Percentiles rank a stretch among this genome's conserved stretches.
These are phyloP conservation scores for Solanum sparsipilum DNA, from an alignment of 257 asterid genomes.

Conservation along the genomic window DNA sequence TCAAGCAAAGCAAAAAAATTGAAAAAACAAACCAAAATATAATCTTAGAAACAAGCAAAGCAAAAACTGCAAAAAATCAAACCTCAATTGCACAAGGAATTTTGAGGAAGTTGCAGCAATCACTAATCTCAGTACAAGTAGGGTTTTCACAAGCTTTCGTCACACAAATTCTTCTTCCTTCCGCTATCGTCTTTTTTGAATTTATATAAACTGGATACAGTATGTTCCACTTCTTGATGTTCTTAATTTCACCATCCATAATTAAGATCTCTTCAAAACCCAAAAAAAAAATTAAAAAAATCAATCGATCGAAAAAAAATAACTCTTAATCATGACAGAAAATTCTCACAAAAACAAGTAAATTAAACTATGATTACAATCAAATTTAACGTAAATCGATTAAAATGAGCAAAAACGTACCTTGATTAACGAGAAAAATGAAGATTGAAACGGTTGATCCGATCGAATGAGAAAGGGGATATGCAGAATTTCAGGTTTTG, in stretches of 20 bases:
- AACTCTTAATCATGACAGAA: not conserved
- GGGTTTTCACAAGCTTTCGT: constrained; percentile 92
- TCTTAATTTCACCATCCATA: constrained; percentile 67
- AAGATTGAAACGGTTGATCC: not conserved
- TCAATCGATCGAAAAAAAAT: not conserved
- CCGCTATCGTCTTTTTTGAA: constrained; percentile 84
- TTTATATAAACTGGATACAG: constrained; percentile 82
- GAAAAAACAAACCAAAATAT: not conserved
- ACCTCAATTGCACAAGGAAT: constrained; percentile 91
- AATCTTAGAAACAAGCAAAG: not conserved
- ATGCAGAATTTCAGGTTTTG: not conserved
- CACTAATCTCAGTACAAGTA: constrained; percentile 65
- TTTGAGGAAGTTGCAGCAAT: constrained; percentile 75
- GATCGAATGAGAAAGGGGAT: not conserved
- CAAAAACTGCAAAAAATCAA: not conserved
- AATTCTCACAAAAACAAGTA: not conserved
- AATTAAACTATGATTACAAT: not conserved
- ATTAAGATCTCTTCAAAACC: not conserved
- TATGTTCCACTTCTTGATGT: constrained; percentile 76
- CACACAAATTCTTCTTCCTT: constrained; percentile 80
- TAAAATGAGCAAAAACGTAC: not conserved
- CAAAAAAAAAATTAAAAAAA: not conserved
- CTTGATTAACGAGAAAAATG: not conserved
- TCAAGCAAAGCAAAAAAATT: not conserved
- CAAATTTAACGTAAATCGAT: not conserved